A percentile compares a stretch with the other conserved stretches of the same genome.
Evolutionary conservation across 2,329 filamentous ascomycete genomes (phyloP).

Genomic region (Colletotrichum sp.): DNA sequence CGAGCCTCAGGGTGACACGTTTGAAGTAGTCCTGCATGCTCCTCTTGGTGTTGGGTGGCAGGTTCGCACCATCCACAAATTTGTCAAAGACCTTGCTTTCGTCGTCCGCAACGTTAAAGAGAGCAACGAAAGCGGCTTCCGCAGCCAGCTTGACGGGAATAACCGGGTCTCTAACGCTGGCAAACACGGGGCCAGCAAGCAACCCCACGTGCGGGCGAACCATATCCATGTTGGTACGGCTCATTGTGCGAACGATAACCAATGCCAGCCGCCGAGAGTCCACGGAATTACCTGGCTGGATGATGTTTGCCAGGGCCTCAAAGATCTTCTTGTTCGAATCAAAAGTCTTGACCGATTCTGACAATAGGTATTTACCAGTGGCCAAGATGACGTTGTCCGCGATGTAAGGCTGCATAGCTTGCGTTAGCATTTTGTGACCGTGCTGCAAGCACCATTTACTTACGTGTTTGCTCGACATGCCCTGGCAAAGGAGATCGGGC

Average conservation of each 20-base stretch:
- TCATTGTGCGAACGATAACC: slow-evolving; percentile 86
- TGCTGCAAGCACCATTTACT: slow-evolving; percentile 38
- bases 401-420: slow-evolving; percentile 68
- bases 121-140: slow-evolving; percentile 89
- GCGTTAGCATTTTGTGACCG: slow-evolving; percentile 21
- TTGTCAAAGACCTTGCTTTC: slow-evolving; percentile 89
- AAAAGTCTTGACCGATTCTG: slow-evolving; percentile 70
- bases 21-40: slow-evolving; percentile 98
- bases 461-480: slow-evolving; percentile 78
- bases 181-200: slow-evolving; percentile 85
- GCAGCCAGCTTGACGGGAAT: slow-evolving; percentile 96
- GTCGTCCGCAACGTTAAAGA: slow-evolving; percentile 89
- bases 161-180: slow-evolving; percentile 85
- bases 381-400: slow-evolving; percentile 89
- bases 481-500: slow-evolving; percentile 77
- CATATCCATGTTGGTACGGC: slow-evolving; percentile 78
- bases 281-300: slow-evolving; percentile 77
- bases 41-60: slow-evolving; percentile 77
- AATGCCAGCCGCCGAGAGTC: slow-evolving; percentile 87
- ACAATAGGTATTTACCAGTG: slow-evolving; percentile 87
- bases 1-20: slow-evolving; percentile 83
- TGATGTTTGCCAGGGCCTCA: slow-evolving; percentile 74
- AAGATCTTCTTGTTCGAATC: slow-evolving; percentile 83
- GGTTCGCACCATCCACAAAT: slow-evolving; percentile 74
- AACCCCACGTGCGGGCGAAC: slow-evolving; percentile 81